Percentiles rank a stretch among this genome's conserved stretches.
Conservation (phyloP, 768 basidiomycete genomes). For the Coprinopsis cinerea region DNA sequence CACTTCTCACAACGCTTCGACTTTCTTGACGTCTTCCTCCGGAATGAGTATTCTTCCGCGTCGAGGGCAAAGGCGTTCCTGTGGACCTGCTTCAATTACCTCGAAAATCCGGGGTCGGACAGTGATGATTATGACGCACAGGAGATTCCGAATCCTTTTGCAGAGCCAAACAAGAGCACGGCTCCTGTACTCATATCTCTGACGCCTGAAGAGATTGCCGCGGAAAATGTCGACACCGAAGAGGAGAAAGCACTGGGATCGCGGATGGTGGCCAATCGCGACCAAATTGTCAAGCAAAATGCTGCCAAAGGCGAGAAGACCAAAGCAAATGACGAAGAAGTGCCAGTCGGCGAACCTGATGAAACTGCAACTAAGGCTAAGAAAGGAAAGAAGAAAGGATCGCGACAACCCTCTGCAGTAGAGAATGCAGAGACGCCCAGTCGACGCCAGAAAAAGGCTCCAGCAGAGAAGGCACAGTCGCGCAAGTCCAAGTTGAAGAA, state of each 20-base stretch:
- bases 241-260: slow-evolving; percentile 34
- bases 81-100: slow-evolving; percentile 79
- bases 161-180: slow-evolving; percentile 36
- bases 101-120: slow-evolving; percentile 39
- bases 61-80: slow-evolving; percentile 78
- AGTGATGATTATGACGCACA: slow-evolving; percentile 37
- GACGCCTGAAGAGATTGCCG: slow-evolving; percentile 30
- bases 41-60: slow-evolving; percentile 61
- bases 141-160: slow-evolving; percentile 50
- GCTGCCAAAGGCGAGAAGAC: slow-evolving; percentile 17
- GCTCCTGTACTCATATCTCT: slow-evolving; percentile 34
- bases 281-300: slow-evolving; percentile 27
- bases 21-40: slow-evolving; percentile 79
- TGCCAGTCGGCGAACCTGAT: slow-evolving; percentile 5
- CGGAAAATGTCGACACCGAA: slow-evolving; percentile 43
- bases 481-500: slow-evolving; percentile 15
- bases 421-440: slow-evolving; percentile 13
- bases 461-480: slow-evolving; percentile 11
- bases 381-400: slow-evolving; percentile 16
- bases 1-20: slow-evolving; percentile 67
- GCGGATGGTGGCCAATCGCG: slow-evolving; percentile 34
- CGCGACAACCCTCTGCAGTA: neutral
- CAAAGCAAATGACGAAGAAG: slow-evolving; percentile 9
- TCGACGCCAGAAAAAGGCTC: slow-evolving; percentile 20
- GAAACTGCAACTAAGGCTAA: slow-evolving; percentile 4